Evolutionary conservation across 2,329 filamentous ascomycete species (phyloP), one percentile per base, ranked within the genome.

Genomic region (Phialophora chinensis): DNA sequence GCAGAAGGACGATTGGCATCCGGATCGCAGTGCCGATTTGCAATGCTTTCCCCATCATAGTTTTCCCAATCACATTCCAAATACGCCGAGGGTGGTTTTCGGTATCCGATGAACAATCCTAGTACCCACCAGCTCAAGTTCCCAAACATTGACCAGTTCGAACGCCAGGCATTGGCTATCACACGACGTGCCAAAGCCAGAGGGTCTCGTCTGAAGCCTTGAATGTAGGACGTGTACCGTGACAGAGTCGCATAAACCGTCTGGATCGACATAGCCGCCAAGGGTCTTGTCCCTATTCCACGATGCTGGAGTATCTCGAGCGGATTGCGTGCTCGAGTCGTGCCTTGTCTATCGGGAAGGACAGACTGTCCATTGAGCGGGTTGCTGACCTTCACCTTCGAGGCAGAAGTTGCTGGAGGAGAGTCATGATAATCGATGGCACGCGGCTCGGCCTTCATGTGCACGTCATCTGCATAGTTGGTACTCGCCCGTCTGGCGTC

Each of bases 51-150:
- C 25, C 69, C 69, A 29, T 72, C 67, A 62, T 72, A 71, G 2
- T 62, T 50, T 12, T 72, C 69, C 70, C 71, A 71, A 31, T 71
- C 62, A 60, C 63, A 66, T 11, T 61, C 59, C 31, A 50, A 54
- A 7, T 65, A 66, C 17, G 33, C 65, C 11, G 42, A 7, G 7
- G 64, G 58, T 20, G 71, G 52, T 29, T 29, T 55, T 11, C 63
- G 56, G 31, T 62, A 49, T 0, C 72, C 74, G 23, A 78, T 49
- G 58, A 78, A 73, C 7, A 77, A 62, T 5, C 76, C 76, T n/a
- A 78, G 65, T 35, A 78, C 72, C 76, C 76, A 78, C 76, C 76
- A 78, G 38, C 75, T 75, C 31, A 78, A 56, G 44, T 72, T 74
- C 11, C 76, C 74, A 44, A 77, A 69, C 27, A 68, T 66, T 33